A percentile compares a stretch with the other conserved stretches of the same genome.
These are phyloP conservation scores for Avena atlantica DNA, from an alignment of 176 grass and related monocot genomes.

Conservation along the genomic window DNA sequence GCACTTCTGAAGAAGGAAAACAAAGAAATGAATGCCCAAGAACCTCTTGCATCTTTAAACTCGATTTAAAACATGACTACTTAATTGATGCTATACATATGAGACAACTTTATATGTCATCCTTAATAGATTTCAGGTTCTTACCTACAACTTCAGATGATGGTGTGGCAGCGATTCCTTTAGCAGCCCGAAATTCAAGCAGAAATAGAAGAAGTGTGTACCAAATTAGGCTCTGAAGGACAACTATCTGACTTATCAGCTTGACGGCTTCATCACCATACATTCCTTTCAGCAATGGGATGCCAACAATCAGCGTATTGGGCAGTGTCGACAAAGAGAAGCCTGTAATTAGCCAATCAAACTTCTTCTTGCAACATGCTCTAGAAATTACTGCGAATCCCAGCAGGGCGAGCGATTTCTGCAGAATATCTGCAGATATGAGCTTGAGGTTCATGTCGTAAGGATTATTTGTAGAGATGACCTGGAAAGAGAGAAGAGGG, in stretches of 20 bases:
- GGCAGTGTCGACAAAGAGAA: conserved; percentile 90
- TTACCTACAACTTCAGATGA: conserved; percentile 66
- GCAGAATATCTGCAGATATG: conserved; percentile 70
- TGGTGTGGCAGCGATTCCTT: conserved; percentile 47
- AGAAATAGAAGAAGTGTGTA: conserved; percentile 77
- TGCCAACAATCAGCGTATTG: conserved; percentile 91
- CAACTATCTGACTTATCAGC: conserved; percentile 87
- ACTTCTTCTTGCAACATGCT: conserved; percentile 54
- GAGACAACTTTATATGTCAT: conserved; percentile 35
- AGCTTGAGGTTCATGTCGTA: conserved; percentile 90
- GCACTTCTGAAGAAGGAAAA: conserved; percentile 15
- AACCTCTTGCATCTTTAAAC: not conserved
- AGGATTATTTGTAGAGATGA: conserved; percentile 87
- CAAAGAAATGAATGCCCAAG: not conserved
- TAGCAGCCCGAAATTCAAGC: conserved; percentile 71
- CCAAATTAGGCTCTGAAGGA: conserved; percentile 91
- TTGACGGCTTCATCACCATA: conserved; percentile 84
- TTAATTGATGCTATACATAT: conserved; percentile 11
- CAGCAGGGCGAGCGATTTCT: conserved; percentile 67
- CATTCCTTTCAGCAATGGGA: conserved; percentile 92
- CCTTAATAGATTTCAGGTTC: conserved; percentile 43
- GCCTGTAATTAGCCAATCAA: conserved; percentile 86
- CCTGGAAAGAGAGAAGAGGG: conserved; percentile 91
- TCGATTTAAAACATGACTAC: not conserved
- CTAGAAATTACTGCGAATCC: conserved; percentile 55